Base-by-base conservation (phyloP, 768 basidiomycete genomes). In the Pisolithus sp. region DNA sequence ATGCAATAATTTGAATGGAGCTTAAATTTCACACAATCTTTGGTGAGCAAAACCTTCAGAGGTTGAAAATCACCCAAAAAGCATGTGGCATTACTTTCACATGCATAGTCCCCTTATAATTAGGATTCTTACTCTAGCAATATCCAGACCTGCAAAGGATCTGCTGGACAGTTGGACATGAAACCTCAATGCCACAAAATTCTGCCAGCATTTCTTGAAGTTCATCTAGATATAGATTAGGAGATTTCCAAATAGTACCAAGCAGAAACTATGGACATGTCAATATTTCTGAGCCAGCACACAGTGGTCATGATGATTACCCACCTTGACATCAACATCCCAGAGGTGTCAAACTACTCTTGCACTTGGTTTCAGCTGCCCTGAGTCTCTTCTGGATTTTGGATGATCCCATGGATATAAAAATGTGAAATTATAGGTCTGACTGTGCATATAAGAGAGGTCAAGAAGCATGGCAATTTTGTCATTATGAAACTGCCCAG, bases 261-360 rank as follows among this genome's bases (percentile, higher is more conserved):
- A 36, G 31, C 6, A 51, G 31, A 45, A 42, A 42, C 49, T 50
- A n/a, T n/a, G n/a, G n/a, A n/a, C n/a, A n/a, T n/a, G n/a, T n/a
- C n/a, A n/a, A n/a, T n/a, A n/a, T n/a, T n/a, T n/a, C n/a, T n/a
- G n/a, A n/a, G n/a, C n/a, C n/a, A n/a, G n/a, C n/a, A n/a, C n/a
- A n/a, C n/a, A n/a, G n/a, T n/a, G n/a, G n/a, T n/a, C n/a, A n/a
- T n/a, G n/a, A n/a, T n/a, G n/a, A n/a, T n/a, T n/a, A 24, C 40
- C 2, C 20, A 41, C 40, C 40, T 41, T 18, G 5, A 41, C 40
- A 41, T 41, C 40, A 21, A 41, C 40, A n/a, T 41, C 40, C 1
- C 21, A 10, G 9, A 41, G 40, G 8, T 41, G 15, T 2, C n/a
- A 7, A n/a, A n/a, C n/a, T n/a, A n/a, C n/a, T n/a, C n/a, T n/a